Base-by-base conservation (phyloP, 495 filamentous ascomycete genomes). In the Tricharina praecox region DNA sequence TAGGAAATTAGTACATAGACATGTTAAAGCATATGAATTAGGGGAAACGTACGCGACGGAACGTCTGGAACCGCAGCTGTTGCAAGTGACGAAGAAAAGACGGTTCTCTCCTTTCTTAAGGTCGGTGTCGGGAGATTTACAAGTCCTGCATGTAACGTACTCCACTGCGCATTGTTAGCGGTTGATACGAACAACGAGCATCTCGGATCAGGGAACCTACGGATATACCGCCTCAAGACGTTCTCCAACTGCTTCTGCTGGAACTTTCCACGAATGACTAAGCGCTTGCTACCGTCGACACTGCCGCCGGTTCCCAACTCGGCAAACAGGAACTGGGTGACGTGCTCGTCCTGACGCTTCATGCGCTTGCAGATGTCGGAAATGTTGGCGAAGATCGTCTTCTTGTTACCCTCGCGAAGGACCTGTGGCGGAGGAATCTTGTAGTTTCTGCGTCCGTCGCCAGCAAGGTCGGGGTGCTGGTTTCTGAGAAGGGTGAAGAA, bases 341-440 rank as follows among this genome's bases (percentile, higher is more conserved):
- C 84, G 68, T 96, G 88, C 63, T 97, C 90, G 60, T 94, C 88
- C 53, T 79, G 81, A 61, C 90, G 74, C 78, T 97, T 97, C 87
- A 97, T 90, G 42, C 64, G 57, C 68, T 82, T 82, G 68, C 77
- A 81, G 54, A 93, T 93, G 62, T 92, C 85, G 49, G 81, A 72
- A 57, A 97, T 85, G 69, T 97, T 97, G 66, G 90, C 90, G 63
- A 95, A 97, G 58, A 96, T 93, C 44, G 90, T 96, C 81, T 93
- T 94, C 75, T 93, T 94, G 76, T 96, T 96, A 63, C 90, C 90
- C 84, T 97, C 92, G 68, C 92, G 86, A 38, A 96, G 72, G 67
- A 88, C 93, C 70, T 97, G 92, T n/a, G 90, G 90, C 10, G 90
- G 90, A 15, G 90, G 92, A 57, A 97, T 97, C 74, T 95, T 95